Evolutionary conservation across 2,329 filamentous ascomycete species (phyloP), one percentile per base, ranked within the genome.

Genomic region (Botrytis medusae): DNA sequence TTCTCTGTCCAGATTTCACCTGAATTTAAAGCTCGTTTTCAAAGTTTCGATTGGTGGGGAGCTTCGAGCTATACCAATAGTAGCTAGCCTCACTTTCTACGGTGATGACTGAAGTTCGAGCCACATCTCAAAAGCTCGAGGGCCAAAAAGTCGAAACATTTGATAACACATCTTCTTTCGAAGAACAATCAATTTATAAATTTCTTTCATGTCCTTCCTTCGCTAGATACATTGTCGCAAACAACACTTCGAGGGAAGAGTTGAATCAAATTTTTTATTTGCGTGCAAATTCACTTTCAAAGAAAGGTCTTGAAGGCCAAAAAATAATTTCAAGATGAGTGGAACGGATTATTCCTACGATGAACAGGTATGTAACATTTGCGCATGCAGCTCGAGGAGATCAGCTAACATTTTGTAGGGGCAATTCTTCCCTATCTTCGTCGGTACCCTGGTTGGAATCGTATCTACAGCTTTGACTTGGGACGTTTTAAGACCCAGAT

Each of bases 371-470:
- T 76, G 83, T 32, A 65, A 32, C 54, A 29, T 51, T 29, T 61
- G 64, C 51, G 69, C 51, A 71, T 29, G 60, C 16, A 9, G 42
- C 40, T 12, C 16, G 59, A 63, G 54, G 4, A 29, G 14, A 42
- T 40, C 65, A 70, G 51, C 76, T 79, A 75, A 78, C 59, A 40
- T 46, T 18, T 69, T 46, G 51, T 74, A 96, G 89, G 95, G 94
- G 79, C 93, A 98, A 89, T 98, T 98, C 87, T 99, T 98, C 87
- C 96, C 97, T 78, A 97, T 97, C 89, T 99, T 99, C 87, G 92
- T 98, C 84, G 91, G 98, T 82, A 98, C 95, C 61, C 88, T 98
- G 80, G 90, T 92, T 76, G 91, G 91, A 80, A 90, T 99, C 78
- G 88, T 98, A 83, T 98, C 96, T 48, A 85, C 97, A 74, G 95